phyloP scores from a whole-genome alignment of 2,329 filamentous ascomycete species.

The Aspergillus ruber region DNA sequence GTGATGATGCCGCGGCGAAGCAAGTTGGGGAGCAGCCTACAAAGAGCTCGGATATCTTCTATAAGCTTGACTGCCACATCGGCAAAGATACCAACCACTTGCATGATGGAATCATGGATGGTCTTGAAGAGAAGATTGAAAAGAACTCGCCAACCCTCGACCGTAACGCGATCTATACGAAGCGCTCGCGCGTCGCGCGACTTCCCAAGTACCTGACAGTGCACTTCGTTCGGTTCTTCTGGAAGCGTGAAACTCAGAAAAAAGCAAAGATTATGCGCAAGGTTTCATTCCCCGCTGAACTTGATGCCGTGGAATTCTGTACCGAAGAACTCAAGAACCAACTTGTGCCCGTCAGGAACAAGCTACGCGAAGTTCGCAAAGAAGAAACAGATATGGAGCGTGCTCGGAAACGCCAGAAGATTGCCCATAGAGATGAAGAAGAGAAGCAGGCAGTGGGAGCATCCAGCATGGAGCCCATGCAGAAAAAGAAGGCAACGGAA shows the following conservation, averaged over 20 bases:
- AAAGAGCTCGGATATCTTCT: conserved; percentile 65
- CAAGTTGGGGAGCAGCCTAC: conserved; percentile 67
- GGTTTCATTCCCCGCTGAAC: conserved; percentile 88
- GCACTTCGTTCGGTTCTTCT: conserved; percentile 97
- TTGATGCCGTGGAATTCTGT: conserved; percentile 92
- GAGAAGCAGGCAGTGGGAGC: conserved; percentile 40
- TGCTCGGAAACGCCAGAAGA: conserved; percentile 84
- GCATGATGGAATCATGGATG: conserved; percentile 76
- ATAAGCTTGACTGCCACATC: conserved; percentile 96
- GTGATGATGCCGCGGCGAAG: conserved; percentile 72
- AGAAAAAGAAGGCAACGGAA: conserved; percentile 43
- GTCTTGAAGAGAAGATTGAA: conserved; percentile 80
- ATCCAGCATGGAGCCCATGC: conserved; percentile 34
- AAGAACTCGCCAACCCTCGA: conserved; percentile 75
- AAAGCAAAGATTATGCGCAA: conserved; percentile 99
- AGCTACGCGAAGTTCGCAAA: conserved; percentile 89
- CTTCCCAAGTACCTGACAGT: conserved; percentile 93
- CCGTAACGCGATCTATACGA: conserved; percentile 78
- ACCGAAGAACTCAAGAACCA: conserved; percentile 79
- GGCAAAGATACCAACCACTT: conserved; percentile 80
- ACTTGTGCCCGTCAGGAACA: conserved; percentile 87
- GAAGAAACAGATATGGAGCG: conserved; percentile 91
- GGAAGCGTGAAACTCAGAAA: conserved; percentile 91
- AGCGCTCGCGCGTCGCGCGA: conserved; percentile 80
- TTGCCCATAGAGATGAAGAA: conserved; percentile 51